These are phyloP conservation scores for Epichloe gansuensis DNA, from an alignment of 2,329 filamentous ascomycete genomes.

Conservation along the genomic window DNA sequence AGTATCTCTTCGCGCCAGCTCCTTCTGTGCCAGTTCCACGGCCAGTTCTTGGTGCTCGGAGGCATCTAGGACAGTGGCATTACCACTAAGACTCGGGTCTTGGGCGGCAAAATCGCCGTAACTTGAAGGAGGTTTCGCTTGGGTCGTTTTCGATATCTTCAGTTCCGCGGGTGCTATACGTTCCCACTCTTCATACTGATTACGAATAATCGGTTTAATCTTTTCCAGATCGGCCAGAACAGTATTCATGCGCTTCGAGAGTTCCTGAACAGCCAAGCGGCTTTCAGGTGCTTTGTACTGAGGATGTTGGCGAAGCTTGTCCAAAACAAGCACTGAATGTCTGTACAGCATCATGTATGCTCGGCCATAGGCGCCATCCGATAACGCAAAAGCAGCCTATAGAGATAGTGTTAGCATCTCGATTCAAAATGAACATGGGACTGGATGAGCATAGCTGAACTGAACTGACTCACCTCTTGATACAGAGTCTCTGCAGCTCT, in stretches of 20 bases:
- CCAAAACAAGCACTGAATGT: conserved; percentile 72
- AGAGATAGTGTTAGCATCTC: not conserved
- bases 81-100: conserved; percentile 49
- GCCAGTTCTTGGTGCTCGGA: conserved; percentile 62
- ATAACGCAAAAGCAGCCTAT: conserved; percentile 72
- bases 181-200: conserved; percentile 55
- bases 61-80: conserved; percentile 51
- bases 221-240: conserved; percentile 62
- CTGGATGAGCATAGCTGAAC: not conserved
- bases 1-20: conserved; percentile 55
- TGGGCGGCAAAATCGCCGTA: conserved; percentile 37
- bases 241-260: conserved; percentile 35
- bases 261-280: conserved; percentile 44
- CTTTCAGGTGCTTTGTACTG: conserved; percentile 55
- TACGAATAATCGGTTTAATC: conserved; percentile 66
- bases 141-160: conserved; percentile 11
- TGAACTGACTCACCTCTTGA: conserved; percentile 53
- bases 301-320: conserved; percentile 63
- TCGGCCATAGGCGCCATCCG: conserved; percentile 74
- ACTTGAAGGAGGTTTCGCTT: conserved; percentile 14
- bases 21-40: conserved; percentile 60
- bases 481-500: conserved; percentile 67
- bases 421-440: not conserved
- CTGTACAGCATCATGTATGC: conserved; percentile 87
- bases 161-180: conserved; percentile 32